phyloP scores from a whole-genome alignment of 2,329 filamentous ascomycete species.

The Trichoderma aggressivum region DNA sequence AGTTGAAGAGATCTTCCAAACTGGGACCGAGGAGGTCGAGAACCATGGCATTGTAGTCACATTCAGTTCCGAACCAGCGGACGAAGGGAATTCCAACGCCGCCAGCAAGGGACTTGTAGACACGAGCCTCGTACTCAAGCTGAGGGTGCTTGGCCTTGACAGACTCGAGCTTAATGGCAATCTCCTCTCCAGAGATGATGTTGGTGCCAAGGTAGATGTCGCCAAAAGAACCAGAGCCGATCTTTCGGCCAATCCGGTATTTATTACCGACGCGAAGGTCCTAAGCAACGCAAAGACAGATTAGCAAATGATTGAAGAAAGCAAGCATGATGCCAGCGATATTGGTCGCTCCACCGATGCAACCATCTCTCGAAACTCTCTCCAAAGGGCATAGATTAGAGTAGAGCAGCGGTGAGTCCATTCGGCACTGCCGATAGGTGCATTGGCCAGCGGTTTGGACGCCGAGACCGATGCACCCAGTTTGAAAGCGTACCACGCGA shows the following conservation, averaged over 20 bases:
- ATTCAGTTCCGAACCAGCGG: slow-evolving; percentile 99
- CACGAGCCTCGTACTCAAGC: slow-evolving; percentile 96
- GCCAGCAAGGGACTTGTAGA: slow-evolving; percentile 85
- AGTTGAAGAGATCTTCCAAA: slow-evolving; percentile 98
- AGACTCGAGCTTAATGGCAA: slow-evolving; percentile 98
- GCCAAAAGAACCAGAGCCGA: slow-evolving; percentile 94
- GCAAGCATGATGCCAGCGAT: background rate
- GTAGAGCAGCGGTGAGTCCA: slow-evolving; percentile 1
- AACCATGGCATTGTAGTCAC: slow-evolving; percentile 99
- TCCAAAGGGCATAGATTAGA: background rate
- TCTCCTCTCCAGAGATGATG: slow-evolving; percentile 99
- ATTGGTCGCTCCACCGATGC: background rate
- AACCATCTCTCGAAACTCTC: background rate
- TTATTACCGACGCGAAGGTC: slow-evolving; percentile 99
- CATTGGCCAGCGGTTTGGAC: slow-evolving; percentile 8
- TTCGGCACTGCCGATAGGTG: background rate
- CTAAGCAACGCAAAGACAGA: slow-evolving; percentile 43
- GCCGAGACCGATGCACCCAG: background rate
- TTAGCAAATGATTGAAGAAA: slow-evolving; percentile 21
- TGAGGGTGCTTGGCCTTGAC: slow-evolving; percentile 99
- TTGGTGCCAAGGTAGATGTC: slow-evolving; percentile 99
- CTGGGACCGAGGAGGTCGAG: slow-evolving; percentile 93
- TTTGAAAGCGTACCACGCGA: background rate
- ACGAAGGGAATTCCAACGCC: slow-evolving; percentile 98
- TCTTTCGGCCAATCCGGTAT: slow-evolving; percentile 99